These are phyloP conservation scores for Macrophomina phaseolina DNA, from an alignment of 2,329 filamentous ascomycete species.

Conservation along the genomic window DNA sequence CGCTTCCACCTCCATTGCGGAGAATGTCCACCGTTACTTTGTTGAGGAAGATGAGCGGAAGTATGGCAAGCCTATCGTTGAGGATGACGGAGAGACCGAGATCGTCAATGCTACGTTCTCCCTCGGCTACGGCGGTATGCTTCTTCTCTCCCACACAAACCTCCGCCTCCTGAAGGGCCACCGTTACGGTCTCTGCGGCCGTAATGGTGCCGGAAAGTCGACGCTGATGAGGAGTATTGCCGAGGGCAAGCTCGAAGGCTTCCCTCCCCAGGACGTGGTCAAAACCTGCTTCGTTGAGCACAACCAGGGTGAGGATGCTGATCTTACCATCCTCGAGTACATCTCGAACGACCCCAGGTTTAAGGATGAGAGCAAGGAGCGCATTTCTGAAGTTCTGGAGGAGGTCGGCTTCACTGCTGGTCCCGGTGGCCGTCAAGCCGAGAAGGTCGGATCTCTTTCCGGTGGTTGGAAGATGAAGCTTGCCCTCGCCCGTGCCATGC, in stretches of 20 bases:
- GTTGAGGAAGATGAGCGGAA: slow-evolving; percentile 85
- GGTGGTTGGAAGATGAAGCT: slow-evolving; percentile 99
- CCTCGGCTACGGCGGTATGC: slow-evolving; percentile 95
- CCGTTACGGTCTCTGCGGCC: slow-evolving; percentile 94
- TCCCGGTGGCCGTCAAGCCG: slow-evolving; percentile 83
- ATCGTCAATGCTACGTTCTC: slow-evolving; percentile 99
- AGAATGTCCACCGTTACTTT: slow-evolving; percentile 78
- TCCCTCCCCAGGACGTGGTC: slow-evolving; percentile 89
- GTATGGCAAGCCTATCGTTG: slow-evolving; percentile 81
- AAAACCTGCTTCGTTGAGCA: slow-evolving; percentile 98
- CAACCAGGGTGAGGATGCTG: slow-evolving; percentile 97
- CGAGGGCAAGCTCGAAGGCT: slow-evolving; percentile 93
- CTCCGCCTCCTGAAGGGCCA: slow-evolving; percentile 93
- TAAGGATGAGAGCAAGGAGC: slow-evolving; percentile 75
- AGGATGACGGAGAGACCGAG: slow-evolving; percentile 90
- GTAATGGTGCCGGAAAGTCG: slow-evolving; percentile 98
- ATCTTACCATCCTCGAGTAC: slow-evolving; percentile 94
- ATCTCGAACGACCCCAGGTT: slow-evolving; percentile 88
- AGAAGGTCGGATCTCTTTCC: slow-evolving; percentile 91
- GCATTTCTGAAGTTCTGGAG: slow-evolving; percentile 80
- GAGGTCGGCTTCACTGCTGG: slow-evolving; percentile 95
- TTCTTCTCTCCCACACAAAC: slow-evolving; percentile 94
- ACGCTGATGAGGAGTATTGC: slow-evolving; percentile 98
- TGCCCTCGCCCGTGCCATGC: slow-evolving; percentile 92
- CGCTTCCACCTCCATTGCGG: slow-evolving; percentile 69